A percentile compares a stretch with the other conserved stretches of the same genome.
phyloP scores from a whole-genome alignment of 345 rosid genomes.

The Arabis alpina region DNA sequence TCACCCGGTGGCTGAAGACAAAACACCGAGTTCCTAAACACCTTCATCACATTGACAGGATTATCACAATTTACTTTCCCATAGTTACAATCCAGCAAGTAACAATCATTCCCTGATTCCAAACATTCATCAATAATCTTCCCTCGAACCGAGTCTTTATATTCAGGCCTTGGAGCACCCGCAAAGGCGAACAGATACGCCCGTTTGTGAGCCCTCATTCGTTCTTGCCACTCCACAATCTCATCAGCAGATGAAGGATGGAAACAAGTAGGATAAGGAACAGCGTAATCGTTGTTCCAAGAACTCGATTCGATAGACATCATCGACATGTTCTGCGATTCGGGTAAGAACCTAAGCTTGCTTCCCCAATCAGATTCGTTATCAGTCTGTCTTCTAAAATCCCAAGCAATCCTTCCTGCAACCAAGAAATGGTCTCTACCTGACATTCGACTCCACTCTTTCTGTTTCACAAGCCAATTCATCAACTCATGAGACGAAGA shows the following conservation, averaged over 20 bases:
- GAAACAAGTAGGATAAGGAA: slow-evolving; percentile 69
- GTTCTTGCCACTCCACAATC: slow-evolving; percentile 57
- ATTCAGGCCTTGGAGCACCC: slow-evolving; percentile 67
- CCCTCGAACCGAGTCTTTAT: slow-evolving; percentile 56
- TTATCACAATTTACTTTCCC: slow-evolving; percentile 56
- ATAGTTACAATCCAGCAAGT: slow-evolving; percentile 60
- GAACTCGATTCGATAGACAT: slow-evolving; percentile 64
- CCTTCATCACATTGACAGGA: slow-evolving; percentile 63
- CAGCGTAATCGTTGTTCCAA: slow-evolving; percentile 68
- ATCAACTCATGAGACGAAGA: slow-evolving; percentile 52
- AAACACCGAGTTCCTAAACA: slow-evolving; percentile 58
- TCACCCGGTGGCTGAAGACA: slow-evolving; percentile 75
- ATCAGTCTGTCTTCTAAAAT: slow-evolving; percentile 64
- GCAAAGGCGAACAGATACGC: slow-evolving; percentile 60
- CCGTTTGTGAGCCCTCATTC: slow-evolving; percentile 48
- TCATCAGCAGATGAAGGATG: slow-evolving; percentile 54
- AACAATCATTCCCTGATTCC: slow-evolving; percentile 48
- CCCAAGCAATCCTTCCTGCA: slow-evolving; percentile 77
- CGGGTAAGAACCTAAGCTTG: slow-evolving; percentile 67
- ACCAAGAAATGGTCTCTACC: slow-evolving; percentile 75
- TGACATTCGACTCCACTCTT: slow-evolving; percentile 60
- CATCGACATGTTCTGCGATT: slow-evolving; percentile 66
- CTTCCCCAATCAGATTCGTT: slow-evolving; percentile 70
- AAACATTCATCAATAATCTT: slow-evolving; percentile 67
- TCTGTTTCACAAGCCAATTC: slow-evolving; percentile 51